Evolutionary conservation across 352 stramenopile genomes (phyloP), one percentile per base, ranked within the genome.

Genomic region (Phytophthora vignae): DNA sequence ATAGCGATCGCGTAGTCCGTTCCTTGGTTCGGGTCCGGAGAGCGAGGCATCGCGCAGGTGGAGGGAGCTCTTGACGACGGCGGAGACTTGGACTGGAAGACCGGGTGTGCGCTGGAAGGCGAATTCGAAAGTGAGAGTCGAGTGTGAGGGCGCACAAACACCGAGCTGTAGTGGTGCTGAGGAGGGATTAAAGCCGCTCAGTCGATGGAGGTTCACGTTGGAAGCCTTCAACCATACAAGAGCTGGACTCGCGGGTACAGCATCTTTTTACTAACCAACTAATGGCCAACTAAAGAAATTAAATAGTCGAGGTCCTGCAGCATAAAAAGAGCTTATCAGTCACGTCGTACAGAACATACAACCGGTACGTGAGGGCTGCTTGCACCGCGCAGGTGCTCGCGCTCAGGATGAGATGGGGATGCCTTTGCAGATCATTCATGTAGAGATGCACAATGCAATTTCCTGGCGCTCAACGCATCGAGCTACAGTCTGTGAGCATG

Each of bases 71-170:
- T 25, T 27, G 50, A 25, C 52, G 42, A 8, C n/a, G n/a, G n/a
- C 17, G 27, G 46, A 50, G 54, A 17, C 66, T 64, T 69, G 66
- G 53, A 56, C 31, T 69, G 53, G 66, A 74, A 44, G 67, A 44
- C 44, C 14, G 42, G 4, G 59, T 64, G 17, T 5, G 53, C n/a
- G n/a, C 52, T 52, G 36, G 67, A 70, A 61, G 48, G 67, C 54
- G 60, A 69, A 64, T 69, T 72, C 48, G 36, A 72, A 67, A 72
- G 55, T 72, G 57, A 67, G 56, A 25, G 54, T 19, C 17, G 15
- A 44, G n/a, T n/a, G 17, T 12, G 36, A 7, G 12, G 36, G 36
- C 40, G 1, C 25, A 21, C 48, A 36, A 12, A 8, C 29, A 5
- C 29, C 7, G 15, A 40, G 54, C 33, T 65, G 60, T 17, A 22